Evolutionary conservation across 345 rosid species (phyloP).

Genomic region (Trapa incisa): DNA sequence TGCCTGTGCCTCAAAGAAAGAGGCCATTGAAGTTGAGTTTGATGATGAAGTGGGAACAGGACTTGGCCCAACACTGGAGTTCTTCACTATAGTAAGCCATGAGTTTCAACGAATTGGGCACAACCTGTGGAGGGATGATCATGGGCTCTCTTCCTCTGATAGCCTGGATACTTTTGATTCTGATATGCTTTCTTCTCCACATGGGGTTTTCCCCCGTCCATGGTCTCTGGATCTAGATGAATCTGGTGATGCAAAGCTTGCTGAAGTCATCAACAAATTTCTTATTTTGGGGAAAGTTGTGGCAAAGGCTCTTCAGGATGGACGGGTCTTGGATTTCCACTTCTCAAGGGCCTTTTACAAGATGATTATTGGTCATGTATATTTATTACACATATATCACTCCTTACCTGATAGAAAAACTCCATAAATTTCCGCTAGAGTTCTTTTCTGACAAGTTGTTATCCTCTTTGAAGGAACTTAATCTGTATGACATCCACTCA

Average conservation of each 20-base stretch:
- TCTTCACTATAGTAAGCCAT: slow-evolving; percentile 72
- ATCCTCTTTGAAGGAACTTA: slow-evolving; percentile 44
- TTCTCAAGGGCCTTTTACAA: slow-evolving; percentile 80
- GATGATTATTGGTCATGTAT: slow-evolving; percentile 70
- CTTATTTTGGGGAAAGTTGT: slow-evolving; percentile 71
- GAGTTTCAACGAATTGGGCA: slow-evolving; percentile 71
- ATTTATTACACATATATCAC: neutral
- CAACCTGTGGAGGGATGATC: slow-evolving; percentile 85
- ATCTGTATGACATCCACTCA: slow-evolving; percentile 63
- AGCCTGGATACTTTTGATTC: slow-evolving; percentile 17
- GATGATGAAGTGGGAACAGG: slow-evolving; percentile 95
- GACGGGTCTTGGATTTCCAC: slow-evolving; percentile 84
- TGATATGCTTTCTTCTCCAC: slow-evolving; percentile 22
- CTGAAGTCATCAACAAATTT: slow-evolving; percentile 48
- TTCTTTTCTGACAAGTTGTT: neutral
- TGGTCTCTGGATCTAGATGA: slow-evolving; percentile 35
- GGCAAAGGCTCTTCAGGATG: slow-evolving; percentile 90
- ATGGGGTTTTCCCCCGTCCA: slow-evolving; percentile 80
- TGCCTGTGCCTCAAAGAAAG: slow-evolving; percentile 37
- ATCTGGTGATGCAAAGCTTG: slow-evolving; percentile 27
- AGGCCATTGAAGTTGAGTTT: slow-evolving; percentile 70
- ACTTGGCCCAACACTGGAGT: slow-evolving; percentile 95
- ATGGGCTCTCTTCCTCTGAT: slow-evolving; percentile 16
- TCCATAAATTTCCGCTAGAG: neutral
- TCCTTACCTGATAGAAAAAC: neutral